Base-by-base conservation (phyloP, 2,329 filamentous ascomycete species). In the Colletotrichum shisoi region DNA sequence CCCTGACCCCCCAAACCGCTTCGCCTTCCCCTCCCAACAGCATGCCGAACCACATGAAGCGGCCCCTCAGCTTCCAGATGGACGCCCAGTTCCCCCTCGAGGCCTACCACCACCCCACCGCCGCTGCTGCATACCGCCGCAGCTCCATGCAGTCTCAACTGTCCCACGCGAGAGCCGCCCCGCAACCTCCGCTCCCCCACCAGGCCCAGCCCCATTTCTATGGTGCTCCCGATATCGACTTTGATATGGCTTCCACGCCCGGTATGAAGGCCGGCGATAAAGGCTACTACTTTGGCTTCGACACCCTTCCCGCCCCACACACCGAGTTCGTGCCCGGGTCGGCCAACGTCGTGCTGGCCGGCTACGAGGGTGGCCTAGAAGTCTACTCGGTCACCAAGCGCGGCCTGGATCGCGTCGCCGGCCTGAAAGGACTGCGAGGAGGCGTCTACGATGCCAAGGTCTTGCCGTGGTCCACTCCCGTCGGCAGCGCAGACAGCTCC, bases 381-480 rank as follows among this genome's bases (percentile, higher is more conserved):
- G 85, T 97, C 17, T 89, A 92, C 71, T 83, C 87, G 21, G 84
- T 96, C 37, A 87, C 88, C 49, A 91, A 90, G 73, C 88, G 89
- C 69, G 91, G 90, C 56, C 77, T 92, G 61, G 90, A 92, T 62
- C 83, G 87, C 24, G 79, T 93, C 37, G 89, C 89, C 21, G 87
- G 87, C 63, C 79, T 97, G 54, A 89, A 90, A 73, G 92, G 92
- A 4, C 81, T 97, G 34, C 87, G 89, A 72, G 94, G 94, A 46
- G 89, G 89, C 24, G 91, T 97, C 1, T 82, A 93, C 70, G 86
- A 91, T 70, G 94, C 94, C 62, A 96, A 94, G 77, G 87, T 97
- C 27, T 78, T 97, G 56, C 89, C 91, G 1, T 92, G 90, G 85
- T 86, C 83, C 19, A 78, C 84, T 31, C 77, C 80, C 8, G 80